These are phyloP conservation scores for Solanum ossicruentum DNA, from an alignment of 257 asterid genomes.

Conservation along the genomic window DNA sequence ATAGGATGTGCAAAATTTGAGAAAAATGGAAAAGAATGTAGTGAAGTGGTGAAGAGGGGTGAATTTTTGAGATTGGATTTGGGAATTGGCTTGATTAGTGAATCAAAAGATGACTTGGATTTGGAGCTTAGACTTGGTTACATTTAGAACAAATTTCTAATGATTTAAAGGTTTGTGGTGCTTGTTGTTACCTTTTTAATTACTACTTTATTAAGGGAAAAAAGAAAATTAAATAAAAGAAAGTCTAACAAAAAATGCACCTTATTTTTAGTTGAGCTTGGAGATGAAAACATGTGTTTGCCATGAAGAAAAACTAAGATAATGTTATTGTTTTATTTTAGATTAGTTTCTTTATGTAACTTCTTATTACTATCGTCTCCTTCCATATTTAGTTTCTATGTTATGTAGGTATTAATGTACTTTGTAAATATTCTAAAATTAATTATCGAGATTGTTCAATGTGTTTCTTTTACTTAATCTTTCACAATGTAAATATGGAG, in stretches of 20 bases:
- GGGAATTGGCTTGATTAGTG: conserved; percentile 51
- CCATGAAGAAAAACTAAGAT: not conserved
- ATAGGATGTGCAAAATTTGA: conserved; percentile 3
- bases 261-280: not conserved
- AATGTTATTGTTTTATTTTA: not conserved
- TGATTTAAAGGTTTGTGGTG: not conserved
- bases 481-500: not conserved
- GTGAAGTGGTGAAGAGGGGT: conserved; percentile 6
- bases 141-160: not conserved
- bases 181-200: not conserved
- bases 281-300: not conserved
- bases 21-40: conserved; percentile 9
- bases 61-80: conserved; percentile 47
- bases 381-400: not conserved
- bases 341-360: not conserved
- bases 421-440: not conserved
- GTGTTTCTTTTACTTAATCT: not conserved
- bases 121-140: conserved; percentile 93
- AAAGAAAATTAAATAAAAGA: not conserved
- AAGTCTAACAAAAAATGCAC: not conserved
- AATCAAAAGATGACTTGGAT: conserved; percentile 54
- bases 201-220: not conserved
- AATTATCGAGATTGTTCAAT: not conserved
- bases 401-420: not conserved
- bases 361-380: not conserved